Percentiles rank a stretch among this genome's conserved stretches.
Evolutionary conservation across 1,284 basidiomycete genomes (phyloP).

Genomic region (Albatrellus sp.): DNA sequence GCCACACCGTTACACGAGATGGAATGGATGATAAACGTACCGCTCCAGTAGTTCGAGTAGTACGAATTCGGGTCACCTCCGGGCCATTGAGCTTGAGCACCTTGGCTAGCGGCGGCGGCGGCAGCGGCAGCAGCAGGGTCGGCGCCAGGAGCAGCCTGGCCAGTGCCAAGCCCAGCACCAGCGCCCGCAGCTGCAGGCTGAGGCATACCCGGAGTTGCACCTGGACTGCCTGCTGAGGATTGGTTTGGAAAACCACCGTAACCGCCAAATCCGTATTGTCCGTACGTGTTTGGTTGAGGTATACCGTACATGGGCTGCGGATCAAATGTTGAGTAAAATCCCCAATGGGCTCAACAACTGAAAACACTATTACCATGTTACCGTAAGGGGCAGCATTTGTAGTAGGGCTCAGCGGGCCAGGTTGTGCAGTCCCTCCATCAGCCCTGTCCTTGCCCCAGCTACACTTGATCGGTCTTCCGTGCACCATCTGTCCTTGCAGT

Average conservation of each 20-base stretch:
- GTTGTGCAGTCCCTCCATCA: constrained; percentile 34
- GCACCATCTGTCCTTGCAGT: constrained; percentile 89
- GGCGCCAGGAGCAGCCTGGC: constrained; percentile 43
- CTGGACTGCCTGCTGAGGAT: constrained; percentile 45
- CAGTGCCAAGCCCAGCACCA: constrained; percentile 30
- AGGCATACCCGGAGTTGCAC: constrained; percentile 55
- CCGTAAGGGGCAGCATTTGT: constrained; percentile 58
- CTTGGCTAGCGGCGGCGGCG: constrained; percentile 29
- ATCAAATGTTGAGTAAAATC: background rate
- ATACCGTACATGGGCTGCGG: constrained; percentile 74
- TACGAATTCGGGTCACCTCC: constrained; percentile 58
- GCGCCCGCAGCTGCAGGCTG: constrained; percentile 37
- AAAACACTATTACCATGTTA: constrained; percentile 44
- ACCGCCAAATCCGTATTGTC: constrained; percentile 66
- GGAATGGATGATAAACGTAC: constrained; percentile 1
- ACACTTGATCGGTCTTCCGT: constrained; percentile 92
- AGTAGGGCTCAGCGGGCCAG: constrained; percentile 48
- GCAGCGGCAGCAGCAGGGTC: constrained; percentile 32
- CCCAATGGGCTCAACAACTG: constrained; percentile 5
- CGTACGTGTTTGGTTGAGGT: constrained; percentile 69
- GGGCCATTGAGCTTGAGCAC: constrained; percentile 61
- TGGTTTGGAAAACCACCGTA: constrained; percentile 58
- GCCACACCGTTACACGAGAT: background rate
- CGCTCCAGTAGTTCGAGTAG: constrained; percentile 73
- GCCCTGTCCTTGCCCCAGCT: constrained; percentile 96